Evolutionary conservation across 2,329 filamentous ascomycete species (phyloP).

Genomic region (Aureobasidium sp.): DNA sequence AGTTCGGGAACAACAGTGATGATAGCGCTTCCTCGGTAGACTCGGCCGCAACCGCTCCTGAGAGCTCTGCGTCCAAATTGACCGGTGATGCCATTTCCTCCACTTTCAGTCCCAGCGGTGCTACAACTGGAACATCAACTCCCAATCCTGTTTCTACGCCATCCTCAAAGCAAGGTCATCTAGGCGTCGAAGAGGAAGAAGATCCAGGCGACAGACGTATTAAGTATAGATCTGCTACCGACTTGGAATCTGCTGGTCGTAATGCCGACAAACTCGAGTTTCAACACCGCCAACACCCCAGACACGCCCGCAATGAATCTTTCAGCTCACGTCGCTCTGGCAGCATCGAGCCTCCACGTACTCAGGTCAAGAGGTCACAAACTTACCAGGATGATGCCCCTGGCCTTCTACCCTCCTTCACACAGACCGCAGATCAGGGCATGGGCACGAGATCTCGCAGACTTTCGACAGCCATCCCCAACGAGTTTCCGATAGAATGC

Average conservation of each 20-base stretch:
- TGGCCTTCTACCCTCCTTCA: neutral
- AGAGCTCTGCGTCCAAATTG: neutral
- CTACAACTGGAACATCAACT: neutral
- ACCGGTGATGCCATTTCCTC: neutral
- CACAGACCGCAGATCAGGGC: slow-evolving; percentile 21
- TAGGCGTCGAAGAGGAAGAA: neutral
- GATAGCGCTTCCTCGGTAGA: neutral
- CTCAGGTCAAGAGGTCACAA: neutral
- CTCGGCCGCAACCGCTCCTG: neutral
- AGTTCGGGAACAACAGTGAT: neutral
- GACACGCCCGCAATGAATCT: slow-evolving; percentile 3
- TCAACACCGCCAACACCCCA: neutral
- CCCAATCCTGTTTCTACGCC: neutral
- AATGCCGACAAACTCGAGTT: neutral
- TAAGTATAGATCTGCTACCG: slow-evolving; percentile 8
- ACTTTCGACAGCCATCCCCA: slow-evolving; percentile 23
- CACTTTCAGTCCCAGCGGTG: neutral
- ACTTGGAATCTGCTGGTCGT: neutral
- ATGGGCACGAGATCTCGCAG: slow-evolving; percentile 27
- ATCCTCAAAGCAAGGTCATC: neutral
- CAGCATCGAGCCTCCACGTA: slow-evolving; percentile 3
- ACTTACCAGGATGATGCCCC: neutral
- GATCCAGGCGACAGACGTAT: neutral
- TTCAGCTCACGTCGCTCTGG: slow-evolving; percentile 9
- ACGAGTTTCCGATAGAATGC: slow-evolving; percentile 24